Conservation (phyloP, 2,329 filamentous ascomycete genomes). For the Beauveria medogensis region DNA sequence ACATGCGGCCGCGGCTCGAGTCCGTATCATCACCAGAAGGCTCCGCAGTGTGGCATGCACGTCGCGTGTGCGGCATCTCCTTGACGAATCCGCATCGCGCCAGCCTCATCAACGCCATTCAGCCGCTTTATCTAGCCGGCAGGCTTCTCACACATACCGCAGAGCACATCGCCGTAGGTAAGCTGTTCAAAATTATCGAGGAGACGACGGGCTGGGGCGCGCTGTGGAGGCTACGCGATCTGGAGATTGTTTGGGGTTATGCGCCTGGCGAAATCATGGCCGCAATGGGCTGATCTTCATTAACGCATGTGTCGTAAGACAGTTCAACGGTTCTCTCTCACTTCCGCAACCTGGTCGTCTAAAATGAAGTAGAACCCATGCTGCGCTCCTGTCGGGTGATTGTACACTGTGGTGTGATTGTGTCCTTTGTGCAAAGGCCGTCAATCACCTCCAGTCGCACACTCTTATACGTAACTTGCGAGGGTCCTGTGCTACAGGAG, state of each 20-base stretch:
- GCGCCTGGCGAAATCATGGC: conserved; percentile 2
- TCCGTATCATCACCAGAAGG: conserved; percentile 17
- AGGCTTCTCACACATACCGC: conserved; percentile 36
- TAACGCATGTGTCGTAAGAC: too few relatives aligned
- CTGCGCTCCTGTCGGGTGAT: too few relatives aligned
- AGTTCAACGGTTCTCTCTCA: too few relatives aligned
- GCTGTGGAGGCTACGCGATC: conserved; percentile 39
- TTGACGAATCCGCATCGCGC: conserved; percentile 41
- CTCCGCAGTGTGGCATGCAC: conserved; percentile 37
- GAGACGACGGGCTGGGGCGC: conserved; percentile 40
- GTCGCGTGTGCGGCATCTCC: conserved; percentile 43
- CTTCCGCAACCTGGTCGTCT: too few relatives aligned
- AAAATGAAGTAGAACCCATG: too few relatives aligned
- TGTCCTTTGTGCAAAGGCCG: too few relatives aligned
- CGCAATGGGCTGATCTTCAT: neutral
- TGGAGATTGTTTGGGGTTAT: conserved; percentile 31
- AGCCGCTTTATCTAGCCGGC: conserved; percentile 43
- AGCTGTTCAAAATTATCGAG: conserved; percentile 37
- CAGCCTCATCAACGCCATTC: conserved; percentile 43
- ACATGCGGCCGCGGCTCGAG: conserved; percentile 28
- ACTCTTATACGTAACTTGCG: too few relatives aligned
- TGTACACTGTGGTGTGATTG: too few relatives aligned
- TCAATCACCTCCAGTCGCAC: too few relatives aligned
- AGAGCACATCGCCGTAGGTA: conserved; percentile 26
- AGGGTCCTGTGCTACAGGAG: too few relatives aligned